These are phyloP conservation scores for Elsinoe perseae DNA, from an alignment of 2,329 filamentous ascomycete genomes.

Conservation along the genomic window DNA sequence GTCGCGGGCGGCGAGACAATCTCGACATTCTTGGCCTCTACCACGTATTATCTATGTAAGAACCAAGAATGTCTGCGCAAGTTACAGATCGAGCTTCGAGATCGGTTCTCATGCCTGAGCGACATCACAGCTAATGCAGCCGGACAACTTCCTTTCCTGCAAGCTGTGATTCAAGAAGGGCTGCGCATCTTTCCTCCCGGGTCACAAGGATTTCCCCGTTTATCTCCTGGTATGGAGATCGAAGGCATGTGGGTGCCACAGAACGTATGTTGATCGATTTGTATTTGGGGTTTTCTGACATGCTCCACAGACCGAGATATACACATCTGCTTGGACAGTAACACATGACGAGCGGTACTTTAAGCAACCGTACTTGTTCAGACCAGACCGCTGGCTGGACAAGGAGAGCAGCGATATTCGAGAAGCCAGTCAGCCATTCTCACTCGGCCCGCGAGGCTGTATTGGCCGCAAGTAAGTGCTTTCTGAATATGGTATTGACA, in stretches of 20 bases:
- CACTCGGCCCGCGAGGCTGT: conserved; percentile 15
- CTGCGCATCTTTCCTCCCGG: conserved; percentile 28
- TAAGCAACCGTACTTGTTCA: conserved; percentile 21
- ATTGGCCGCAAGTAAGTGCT: conserved; percentile 12
- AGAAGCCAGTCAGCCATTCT: conserved; percentile 16
- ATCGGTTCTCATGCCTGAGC: conserved; percentile 22
- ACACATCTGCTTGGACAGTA: conserved; percentile 19
- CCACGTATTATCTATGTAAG: conserved; percentile 22
- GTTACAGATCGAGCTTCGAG: conserved; percentile 27
- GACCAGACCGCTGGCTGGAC: conserved; percentile 26
- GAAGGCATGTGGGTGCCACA: conserved; percentile 23
- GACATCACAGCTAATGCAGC: conserved; percentile 27
- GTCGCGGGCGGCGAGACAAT: conserved; percentile 24
- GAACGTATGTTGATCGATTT: conserved; percentile 4
- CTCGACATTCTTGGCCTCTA: conserved; percentile 21
- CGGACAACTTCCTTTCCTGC: conserved; percentile 28
- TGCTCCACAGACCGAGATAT: conserved; percentile 21
- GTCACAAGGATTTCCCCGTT: conserved; percentile 22
- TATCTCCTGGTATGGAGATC: conserved; percentile 19
- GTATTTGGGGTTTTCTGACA: neutral
- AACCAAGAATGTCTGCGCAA: conserved; percentile 23
- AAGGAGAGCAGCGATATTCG: conserved; percentile 1
- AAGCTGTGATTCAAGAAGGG: conserved; percentile 27
- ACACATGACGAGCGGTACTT: conserved; percentile 23
- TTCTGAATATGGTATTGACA: neutral